These are phyloP conservation scores for Bipolaris zeicola DNA, from an alignment of 2,329 filamentous ascomycete genomes.

Conservation along the genomic window DNA sequence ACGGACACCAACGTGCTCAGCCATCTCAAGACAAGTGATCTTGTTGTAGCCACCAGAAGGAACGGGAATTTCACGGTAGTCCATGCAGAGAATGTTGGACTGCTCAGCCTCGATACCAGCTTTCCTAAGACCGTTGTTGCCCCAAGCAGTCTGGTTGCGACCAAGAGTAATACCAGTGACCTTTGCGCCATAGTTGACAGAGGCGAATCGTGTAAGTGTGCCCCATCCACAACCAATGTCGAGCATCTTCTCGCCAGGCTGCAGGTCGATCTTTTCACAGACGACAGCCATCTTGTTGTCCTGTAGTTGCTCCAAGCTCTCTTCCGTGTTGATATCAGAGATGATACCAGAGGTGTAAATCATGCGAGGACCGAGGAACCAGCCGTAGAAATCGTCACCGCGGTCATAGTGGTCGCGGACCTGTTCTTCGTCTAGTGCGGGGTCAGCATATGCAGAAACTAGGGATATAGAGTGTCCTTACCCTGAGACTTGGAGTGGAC, in stretches of 20 bases:
- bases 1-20: conserved; percentile 95
- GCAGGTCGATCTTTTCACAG: conserved; percentile 90
- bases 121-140: conserved; percentile 85
- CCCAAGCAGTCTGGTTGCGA: conserved; percentile 96
- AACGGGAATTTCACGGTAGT: conserved; percentile 92
- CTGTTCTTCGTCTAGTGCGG: conserved; percentile 84
- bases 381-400: conserved; percentile 97
- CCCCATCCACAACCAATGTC: conserved; percentile 99
- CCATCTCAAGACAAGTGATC: conserved; percentile 98
- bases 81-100: conserved; percentile 91
- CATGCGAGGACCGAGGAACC: conserved; percentile 98
- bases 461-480: conserved; percentile 44
- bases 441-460: conserved; percentile 7
- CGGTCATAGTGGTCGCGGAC: conserved; percentile 97
- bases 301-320: conserved; percentile 91
- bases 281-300: conserved; percentile 97
- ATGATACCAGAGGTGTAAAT: conserved; percentile 97
- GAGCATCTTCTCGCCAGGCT: conserved; percentile 80
- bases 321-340: conserved; percentile 83
- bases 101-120: conserved; percentile 84
- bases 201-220: conserved; percentile 91
- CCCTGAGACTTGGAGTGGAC: conserved; percentile 91
- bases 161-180: conserved; percentile 92
- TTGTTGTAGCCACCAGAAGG: conserved; percentile 83
- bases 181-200: conserved; percentile 84